phyloP scores from a whole-genome alignment of 306 rosid species.

The Mimosa pudica region DNA sequence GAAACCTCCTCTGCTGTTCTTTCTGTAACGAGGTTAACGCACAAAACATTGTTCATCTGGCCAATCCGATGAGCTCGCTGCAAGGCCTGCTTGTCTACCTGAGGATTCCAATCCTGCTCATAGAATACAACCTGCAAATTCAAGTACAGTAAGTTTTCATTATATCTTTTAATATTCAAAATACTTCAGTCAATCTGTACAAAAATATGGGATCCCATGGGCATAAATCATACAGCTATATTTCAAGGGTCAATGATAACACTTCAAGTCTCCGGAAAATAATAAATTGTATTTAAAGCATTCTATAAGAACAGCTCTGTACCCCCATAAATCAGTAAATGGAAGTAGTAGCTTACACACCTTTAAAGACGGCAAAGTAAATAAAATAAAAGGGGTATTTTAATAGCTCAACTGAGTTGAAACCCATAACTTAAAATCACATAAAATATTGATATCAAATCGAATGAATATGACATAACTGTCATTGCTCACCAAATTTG shows the following conservation, averaged over 20 bases:
- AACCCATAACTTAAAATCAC: background rate
- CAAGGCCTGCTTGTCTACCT: constrained; percentile 93
- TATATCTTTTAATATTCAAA: background rate
- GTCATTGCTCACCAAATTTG: background rate
- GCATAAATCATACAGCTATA: background rate
- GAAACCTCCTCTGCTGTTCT: constrained; percentile 84
- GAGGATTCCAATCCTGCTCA: constrained; percentile 99
- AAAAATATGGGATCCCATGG: constrained; percentile 7
- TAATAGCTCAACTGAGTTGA: background rate
- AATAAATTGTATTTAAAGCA: background rate
- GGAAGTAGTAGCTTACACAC: background rate
- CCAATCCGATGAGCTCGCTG: constrained; percentile 97
- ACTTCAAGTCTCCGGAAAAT: background rate
- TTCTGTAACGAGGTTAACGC: constrained; percentile 74
- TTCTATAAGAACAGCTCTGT: background rate
- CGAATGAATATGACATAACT: background rate
- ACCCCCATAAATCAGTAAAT: background rate
- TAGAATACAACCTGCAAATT: constrained; percentile 79
- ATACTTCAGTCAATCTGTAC: constrained; percentile 14
- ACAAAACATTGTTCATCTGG: constrained; percentile 77
- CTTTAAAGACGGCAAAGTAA: background rate
- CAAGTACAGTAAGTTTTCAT: constrained; percentile 27
- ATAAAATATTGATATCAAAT: background rate
- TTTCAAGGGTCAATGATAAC: background rate
- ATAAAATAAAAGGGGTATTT: background rate